Evolutionary conservation across 331 rosid species (phyloP), one percentile per base, ranked within the genome.

Genomic region (Rhamnella rubrinervis): DNA sequence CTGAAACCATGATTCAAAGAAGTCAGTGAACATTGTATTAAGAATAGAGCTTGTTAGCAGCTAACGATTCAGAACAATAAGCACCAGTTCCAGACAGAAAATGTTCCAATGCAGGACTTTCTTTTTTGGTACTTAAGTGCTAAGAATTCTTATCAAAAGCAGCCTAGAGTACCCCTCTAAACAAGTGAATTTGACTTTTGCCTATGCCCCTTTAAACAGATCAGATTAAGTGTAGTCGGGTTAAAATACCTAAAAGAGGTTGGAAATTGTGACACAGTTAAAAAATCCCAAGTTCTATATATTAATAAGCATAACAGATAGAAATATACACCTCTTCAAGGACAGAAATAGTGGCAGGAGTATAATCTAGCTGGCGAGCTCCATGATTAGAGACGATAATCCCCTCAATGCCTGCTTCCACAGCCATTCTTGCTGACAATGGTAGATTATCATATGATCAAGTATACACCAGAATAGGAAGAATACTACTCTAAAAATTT

Each of bases 341-440:
- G 21, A 77, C 87, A 75, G 89, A 77, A 73, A 81, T 78, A 60
- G 95, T 74, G 68, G 95, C 68, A 7, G 89, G 89, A 68, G 85
- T 41, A 73, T 75, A 80, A 77, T 85, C 85, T 4, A 88, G 83
- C 65, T 88, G 91, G 52, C 86, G 86, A 6, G 77, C 87, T 70
- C 89, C 91, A 66, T 88, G 89, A 68, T 88, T 85, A 44, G 95
- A 88, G 73, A 85, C 89, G 9, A 88, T 65, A 67, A 88, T 81
- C 63, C 91, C 89, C 51, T 78, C 72, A 71, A 80, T 75, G 63
- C 93, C 91, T 39, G 63, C 78, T 72, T 85, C 90, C 67, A 72
- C 79, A 8, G 80, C 90, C 71, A 70, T 78, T 60, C 79, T 79
- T 74, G 90, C 90, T 88, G 88, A 60, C 73, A 70, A 55, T 46